These are phyloP conservation scores for Odontarrhena argentea DNA, from an alignment of 345 rosid genomes.

Conservation along the genomic window DNA sequence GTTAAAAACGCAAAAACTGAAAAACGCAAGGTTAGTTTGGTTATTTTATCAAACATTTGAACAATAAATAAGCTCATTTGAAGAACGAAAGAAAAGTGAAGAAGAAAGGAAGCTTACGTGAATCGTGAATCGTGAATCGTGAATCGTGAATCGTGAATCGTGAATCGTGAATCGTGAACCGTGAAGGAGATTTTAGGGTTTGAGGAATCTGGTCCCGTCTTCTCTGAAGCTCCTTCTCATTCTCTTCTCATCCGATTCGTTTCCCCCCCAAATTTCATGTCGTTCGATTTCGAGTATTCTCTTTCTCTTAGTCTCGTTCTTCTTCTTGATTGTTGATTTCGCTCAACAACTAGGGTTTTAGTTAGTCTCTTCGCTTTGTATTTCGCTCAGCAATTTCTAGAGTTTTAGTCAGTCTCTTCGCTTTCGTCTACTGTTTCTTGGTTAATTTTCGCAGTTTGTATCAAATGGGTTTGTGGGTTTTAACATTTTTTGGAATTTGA, in stretches of 20 bases:
- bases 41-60: neutral
- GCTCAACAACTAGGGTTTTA: too few species aligned
- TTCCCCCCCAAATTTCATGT: neutral
- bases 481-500: neutral
- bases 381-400: conserved; percentile 3
- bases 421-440: conserved; percentile 4
- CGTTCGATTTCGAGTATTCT: neutral
- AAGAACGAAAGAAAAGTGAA: neutral
- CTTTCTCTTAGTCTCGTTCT: neutral
- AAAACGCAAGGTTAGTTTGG: neutral
- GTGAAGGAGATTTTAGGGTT: neutral
- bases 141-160: too few species aligned
- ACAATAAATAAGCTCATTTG: neutral
- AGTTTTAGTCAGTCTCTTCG: neutral
- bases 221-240: neutral
- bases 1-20: neutral
- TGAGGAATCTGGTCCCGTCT: too few species aligned
- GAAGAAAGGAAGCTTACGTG: neutral
- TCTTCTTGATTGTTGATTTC: conserved; percentile 7
- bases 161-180: too few species aligned
- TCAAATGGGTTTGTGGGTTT: neutral
- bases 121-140: too few species aligned
- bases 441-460: neutral
- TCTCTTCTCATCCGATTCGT: conserved; percentile 2
- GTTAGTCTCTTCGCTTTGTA: too few species aligned